Evolutionary conservation across 768 basidiomycete genomes (phyloP).

Genomic region (Hemileccinum impolitum): DNA sequence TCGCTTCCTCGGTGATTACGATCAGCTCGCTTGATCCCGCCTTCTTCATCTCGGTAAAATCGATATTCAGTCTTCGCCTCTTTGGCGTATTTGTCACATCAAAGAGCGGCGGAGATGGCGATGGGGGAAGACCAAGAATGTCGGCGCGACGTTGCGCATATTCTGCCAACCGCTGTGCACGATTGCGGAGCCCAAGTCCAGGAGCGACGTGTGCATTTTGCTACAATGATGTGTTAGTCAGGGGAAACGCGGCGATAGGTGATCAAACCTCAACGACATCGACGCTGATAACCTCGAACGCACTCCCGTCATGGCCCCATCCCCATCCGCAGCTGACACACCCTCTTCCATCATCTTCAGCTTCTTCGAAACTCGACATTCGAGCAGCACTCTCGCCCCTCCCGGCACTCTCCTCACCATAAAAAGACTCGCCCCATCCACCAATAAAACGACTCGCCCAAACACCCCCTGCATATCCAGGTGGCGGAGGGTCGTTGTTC

Average conservation of each 20-base stretch:
- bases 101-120: constrained; percentile 27
- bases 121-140: constrained; percentile 32
- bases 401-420: constrained; percentile 29
- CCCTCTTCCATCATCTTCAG: constrained; percentile 56
- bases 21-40: constrained; percentile 20
- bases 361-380: constrained; percentile 33
- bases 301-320: constrained; percentile 74
- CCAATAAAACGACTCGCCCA: constrained; percentile 41
- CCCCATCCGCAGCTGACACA: constrained; percentile 74
- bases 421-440: constrained; percentile 37
- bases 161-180: constrained; percentile 63
- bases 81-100: constrained; percentile 37
- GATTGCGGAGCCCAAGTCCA: constrained; percentile 59
- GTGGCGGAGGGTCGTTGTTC: constrained; percentile 21
- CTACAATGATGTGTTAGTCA: constrained; percentile 31
- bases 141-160: constrained; percentile 59
- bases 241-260: background rate
- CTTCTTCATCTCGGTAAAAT: constrained; percentile 21
- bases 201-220: constrained; percentile 48
- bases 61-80: constrained; percentile 21
- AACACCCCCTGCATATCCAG: constrained; percentile 28
- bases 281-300: constrained; percentile 65
- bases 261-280: constrained; percentile 58
- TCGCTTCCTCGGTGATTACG: constrained; percentile 36
- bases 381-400: constrained; percentile 23